Evolutionary conservation across 179 eudicot species (phyloP).

Genomic region (Beta lomatogona): DNA sequence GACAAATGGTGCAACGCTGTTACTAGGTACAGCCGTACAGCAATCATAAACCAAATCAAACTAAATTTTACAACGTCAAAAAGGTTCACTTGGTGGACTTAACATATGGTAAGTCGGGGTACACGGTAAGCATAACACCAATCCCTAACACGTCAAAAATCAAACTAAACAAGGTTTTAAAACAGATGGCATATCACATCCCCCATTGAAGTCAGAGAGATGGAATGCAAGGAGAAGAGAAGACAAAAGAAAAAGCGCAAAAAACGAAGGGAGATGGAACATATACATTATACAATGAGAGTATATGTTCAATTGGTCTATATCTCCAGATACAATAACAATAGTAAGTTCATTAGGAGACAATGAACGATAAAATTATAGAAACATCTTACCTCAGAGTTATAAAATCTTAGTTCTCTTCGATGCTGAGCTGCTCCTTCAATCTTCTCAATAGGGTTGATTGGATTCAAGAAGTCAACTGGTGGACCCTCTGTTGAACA

Average conservation of each 20-base stretch:
- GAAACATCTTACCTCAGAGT: slow-evolving; percentile 70
- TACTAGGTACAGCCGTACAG: no score
- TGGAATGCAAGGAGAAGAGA: not conserved
- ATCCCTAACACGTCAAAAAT: no score
- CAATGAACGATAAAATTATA: not conserved
- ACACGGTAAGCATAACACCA: no score
- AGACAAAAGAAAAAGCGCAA: not conserved
- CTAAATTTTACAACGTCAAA: no score
- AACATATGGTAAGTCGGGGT: no score
- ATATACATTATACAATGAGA: not conserved
- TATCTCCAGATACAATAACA: not conserved
- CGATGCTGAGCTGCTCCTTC: slow-evolving; percentile 69
- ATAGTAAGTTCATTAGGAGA: not conserved
- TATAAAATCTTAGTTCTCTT: slow-evolving; percentile 79
- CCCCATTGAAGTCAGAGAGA: not conserved
- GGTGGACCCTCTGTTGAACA: slow-evolving; percentile 89
- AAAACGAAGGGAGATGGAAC: not conserved
- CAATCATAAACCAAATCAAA: not conserved
- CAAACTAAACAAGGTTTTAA: no score
- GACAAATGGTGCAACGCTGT: no score
- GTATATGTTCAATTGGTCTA: not conserved
- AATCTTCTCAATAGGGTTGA: slow-evolving; percentile 91
- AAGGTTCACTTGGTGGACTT: no score
- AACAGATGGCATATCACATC: not conserved
- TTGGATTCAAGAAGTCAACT: slow-evolving; percentile 79